Evolutionary conservation across 768 basidiomycete species (phyloP).

Genomic region (Candolleomyces eurysporus): DNA sequence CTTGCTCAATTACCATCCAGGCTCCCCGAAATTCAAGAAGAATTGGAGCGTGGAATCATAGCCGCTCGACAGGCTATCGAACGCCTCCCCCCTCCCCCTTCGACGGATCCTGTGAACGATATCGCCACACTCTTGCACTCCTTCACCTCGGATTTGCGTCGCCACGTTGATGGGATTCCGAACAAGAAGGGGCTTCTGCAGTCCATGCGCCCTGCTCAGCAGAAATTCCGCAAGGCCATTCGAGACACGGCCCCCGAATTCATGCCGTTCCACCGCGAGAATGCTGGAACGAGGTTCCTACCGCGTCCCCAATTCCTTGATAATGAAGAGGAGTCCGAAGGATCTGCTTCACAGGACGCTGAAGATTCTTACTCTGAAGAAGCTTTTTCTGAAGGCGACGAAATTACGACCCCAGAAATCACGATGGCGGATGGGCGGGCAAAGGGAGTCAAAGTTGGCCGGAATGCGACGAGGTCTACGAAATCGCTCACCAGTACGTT

Average conservation of each 20-base stretch:
- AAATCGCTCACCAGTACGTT: neutral
- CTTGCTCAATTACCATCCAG: slow-evolving; percentile 45
- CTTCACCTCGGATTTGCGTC: slow-evolving; percentile 45
- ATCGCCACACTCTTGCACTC: slow-evolving; percentile 44
- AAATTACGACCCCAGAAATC: too few relatives aligned
- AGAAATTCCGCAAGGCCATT: slow-evolving; percentile 47
- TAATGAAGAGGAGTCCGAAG: slow-evolving; percentile 18
- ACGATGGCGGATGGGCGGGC: too few relatives aligned
- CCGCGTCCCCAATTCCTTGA: slow-evolving; percentile 17
- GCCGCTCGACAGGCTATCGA: slow-evolving; percentile 31
- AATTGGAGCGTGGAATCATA: slow-evolving; percentile 46
- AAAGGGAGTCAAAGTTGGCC: too few relatives aligned
- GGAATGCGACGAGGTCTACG: neutral
- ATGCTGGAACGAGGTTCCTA: slow-evolving; percentile 13
- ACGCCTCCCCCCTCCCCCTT: slow-evolving; percentile 49
- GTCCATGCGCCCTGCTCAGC: slow-evolving; percentile 46
- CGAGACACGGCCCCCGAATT: slow-evolving; percentile 57
- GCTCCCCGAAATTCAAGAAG: slow-evolving; percentile 60
- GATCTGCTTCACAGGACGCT: neutral
- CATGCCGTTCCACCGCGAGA: slow-evolving; percentile 38
- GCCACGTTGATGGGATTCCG: slow-evolving; percentile 52
- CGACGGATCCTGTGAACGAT: slow-evolving; percentile 54
- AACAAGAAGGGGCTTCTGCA: slow-evolving; percentile 54
- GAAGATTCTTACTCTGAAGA: neutral
- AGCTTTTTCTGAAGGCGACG: neutral